These are phyloP conservation scores for Sabuloglossum arenarium DNA, from an alignment of 495 filamentous ascomycete genomes.

Conservation along the genomic window DNA sequence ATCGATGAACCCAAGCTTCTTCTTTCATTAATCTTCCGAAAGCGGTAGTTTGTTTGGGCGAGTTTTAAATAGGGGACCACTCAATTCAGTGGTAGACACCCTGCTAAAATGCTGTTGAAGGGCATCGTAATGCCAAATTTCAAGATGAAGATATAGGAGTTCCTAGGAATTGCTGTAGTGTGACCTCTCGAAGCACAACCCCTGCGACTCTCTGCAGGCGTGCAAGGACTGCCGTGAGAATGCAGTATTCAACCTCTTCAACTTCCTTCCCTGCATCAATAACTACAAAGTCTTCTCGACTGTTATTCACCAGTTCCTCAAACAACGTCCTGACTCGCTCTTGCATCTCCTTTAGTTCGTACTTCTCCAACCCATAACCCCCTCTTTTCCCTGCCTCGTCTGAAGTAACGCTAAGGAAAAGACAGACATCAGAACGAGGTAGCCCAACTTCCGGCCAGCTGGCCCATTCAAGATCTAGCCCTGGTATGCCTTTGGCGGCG, in stretches of 20 bases:
- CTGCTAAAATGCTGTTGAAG: too few species aligned
- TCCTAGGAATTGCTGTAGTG: not conserved
- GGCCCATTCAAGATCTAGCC: conserved; percentile 54
- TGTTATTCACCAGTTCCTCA: conserved; percentile 23
- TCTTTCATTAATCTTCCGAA: too few species aligned
- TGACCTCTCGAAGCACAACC: not conserved
- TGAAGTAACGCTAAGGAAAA: conserved; percentile 67
- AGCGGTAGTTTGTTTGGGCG: too few species aligned
- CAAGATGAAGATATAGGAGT: not conserved
- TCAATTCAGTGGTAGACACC: too few species aligned
- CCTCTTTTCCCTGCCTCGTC: conserved; percentile 52
- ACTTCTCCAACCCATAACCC: conserved; percentile 73
- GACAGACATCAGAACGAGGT: conserved; percentile 65
- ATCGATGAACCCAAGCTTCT: too few species aligned
- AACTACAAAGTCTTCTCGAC: not conserved
- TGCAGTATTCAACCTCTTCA: not conserved
- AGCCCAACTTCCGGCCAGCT: conserved; percentile 66
- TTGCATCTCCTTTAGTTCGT: conserved; percentile 76
- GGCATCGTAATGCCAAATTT: too few species aligned
- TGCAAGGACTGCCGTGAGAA: not conserved
- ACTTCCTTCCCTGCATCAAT: not conserved
- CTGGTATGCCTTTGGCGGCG: conserved; percentile 65
- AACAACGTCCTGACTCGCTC: conserved; percentile 58
- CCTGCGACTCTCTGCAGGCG: not conserved
- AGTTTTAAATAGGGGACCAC: too few species aligned